These are phyloP conservation scores for Lathyrus sativus DNA, from an alignment of 306 rosid genomes.

Conservation along the genomic window DNA sequence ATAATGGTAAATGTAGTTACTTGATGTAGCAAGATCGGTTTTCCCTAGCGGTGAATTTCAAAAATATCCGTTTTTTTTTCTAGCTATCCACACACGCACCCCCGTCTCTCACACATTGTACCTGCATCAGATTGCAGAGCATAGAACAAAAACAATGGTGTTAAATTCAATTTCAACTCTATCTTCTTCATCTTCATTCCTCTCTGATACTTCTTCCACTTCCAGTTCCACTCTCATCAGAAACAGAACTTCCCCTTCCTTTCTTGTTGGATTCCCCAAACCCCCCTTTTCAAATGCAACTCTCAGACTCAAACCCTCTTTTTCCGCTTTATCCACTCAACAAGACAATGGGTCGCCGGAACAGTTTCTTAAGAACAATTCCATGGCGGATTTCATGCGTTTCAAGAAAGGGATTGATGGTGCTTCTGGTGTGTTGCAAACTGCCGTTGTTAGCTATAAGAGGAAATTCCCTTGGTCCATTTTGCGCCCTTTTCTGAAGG, in stretches of 20 bases:
- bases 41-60: conserved; percentile 6
- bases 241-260: conserved; percentile 42
- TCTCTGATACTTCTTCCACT: conserved; percentile 50
- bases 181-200: conserved; percentile 57
- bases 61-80: conserved; percentile 29
- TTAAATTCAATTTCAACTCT: conserved; percentile 54
- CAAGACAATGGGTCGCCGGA: conserved; percentile 64
- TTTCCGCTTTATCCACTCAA: conserved; percentile 34
- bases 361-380: conserved; percentile 61
- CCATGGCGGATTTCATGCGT: conserved; percentile 89
- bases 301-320: conserved; percentile 36
- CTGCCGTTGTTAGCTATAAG: conserved; percentile 73
- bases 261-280: conserved; percentile 33
- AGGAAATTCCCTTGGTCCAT: conserved; percentile 91
- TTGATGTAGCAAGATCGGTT: conserved; percentile 2
- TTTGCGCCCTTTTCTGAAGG: conserved; percentile 82
- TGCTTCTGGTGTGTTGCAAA: conserved; percentile 69
- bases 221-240: conserved; percentile 35
- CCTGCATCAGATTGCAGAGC: background rate
- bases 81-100: conserved; percentile 44
- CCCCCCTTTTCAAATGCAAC: conserved; percentile 29
- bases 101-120: conserved; percentile 11
- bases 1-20: conserved; percentile 20
- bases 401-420: conserved; percentile 66
- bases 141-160: conserved; percentile 48